These are phyloP conservation scores for Ambrosia trifida DNA, from an alignment of 129 eudicot genomes.

Conservation along the genomic window DNA sequence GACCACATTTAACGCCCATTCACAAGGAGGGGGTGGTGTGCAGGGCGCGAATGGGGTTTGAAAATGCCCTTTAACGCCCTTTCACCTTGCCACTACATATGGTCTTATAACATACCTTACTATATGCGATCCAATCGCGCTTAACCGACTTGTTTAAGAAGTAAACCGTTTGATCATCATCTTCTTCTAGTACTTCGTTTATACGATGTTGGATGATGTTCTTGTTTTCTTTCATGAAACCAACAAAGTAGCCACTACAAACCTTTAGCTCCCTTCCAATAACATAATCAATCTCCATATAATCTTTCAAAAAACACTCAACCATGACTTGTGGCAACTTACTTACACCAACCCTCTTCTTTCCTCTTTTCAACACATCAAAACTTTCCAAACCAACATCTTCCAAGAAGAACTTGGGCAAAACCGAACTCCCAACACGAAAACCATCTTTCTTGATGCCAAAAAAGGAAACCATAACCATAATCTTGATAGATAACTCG, in stretches of 20 bases:
- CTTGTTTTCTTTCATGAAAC: conserved; percentile 53
- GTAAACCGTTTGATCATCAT: conserved; percentile 21
- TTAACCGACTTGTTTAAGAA: conserved; percentile 34
- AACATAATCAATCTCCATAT: conserved; percentile 59
- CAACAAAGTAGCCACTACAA: conserved; percentile 51
- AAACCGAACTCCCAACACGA: conserved; percentile 56
- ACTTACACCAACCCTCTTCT: conserved; percentile 54
- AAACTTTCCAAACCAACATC: conserved; percentile 68
- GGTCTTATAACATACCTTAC: no score
- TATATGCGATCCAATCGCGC: conserved; percentile 35
- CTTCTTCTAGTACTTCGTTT: conserved; percentile 26
- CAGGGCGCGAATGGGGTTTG: no score
- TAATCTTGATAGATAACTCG: conserved; percentile 36
- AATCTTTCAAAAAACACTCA: conserved; percentile 73
- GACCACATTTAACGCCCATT: no score
- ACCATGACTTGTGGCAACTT: conserved; percentile 76
- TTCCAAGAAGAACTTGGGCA: conserved; percentile 66
- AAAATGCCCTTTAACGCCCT: no score
- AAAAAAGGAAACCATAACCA: conserved; percentile 62
- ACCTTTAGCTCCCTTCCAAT: conserved; percentile 58
- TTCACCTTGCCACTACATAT: no score
- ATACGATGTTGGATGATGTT: conserved; percentile 14
- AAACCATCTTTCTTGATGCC: conserved; percentile 55
- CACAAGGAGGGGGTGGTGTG: no score
- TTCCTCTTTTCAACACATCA: conserved; percentile 47